A percentile compares a stretch with the other conserved stretches of the same genome.
Conservation (phyloP, 345 rosid species). For the Corchorus capsularis region DNA sequence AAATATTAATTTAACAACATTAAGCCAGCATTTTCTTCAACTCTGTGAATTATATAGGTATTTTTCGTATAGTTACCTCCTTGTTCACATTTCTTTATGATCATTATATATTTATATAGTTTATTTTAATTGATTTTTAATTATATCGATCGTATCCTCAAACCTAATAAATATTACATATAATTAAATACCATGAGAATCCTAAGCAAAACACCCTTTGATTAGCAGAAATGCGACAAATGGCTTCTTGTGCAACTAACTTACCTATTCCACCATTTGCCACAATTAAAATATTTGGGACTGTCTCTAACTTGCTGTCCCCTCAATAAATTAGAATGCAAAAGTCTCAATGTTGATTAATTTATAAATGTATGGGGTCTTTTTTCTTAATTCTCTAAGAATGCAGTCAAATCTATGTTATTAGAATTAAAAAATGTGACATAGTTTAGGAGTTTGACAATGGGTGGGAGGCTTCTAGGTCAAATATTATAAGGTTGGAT, state of each 20-base stretch:
- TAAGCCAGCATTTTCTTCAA: neutral
- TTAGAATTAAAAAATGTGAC: neutral
- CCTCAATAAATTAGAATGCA: conserved; percentile 18
- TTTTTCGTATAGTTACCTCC: neutral
- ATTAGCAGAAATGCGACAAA: conserved; percentile 26
- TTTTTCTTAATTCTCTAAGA: neutral
- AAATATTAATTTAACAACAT: neutral
- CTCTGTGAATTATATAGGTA: neutral
- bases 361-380: neutral
- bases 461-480: conserved; percentile 10
- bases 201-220: neutral
- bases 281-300: neutral
- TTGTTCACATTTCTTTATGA: neutral
- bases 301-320: conserved; percentile 26
- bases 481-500: neutral
- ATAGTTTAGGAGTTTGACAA: conserved; percentile 21
- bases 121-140: neutral
- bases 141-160: neutral
- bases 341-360: conserved; percentile 1
- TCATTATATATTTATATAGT: neutral
- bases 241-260: conserved; percentile 28
- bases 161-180: neutral
- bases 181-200: neutral
- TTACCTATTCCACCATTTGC: conserved; percentile 16
- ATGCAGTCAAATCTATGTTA: neutral